Base-by-base conservation (phyloP, 805 yeast species). In the Starmera caribaea region DNA sequence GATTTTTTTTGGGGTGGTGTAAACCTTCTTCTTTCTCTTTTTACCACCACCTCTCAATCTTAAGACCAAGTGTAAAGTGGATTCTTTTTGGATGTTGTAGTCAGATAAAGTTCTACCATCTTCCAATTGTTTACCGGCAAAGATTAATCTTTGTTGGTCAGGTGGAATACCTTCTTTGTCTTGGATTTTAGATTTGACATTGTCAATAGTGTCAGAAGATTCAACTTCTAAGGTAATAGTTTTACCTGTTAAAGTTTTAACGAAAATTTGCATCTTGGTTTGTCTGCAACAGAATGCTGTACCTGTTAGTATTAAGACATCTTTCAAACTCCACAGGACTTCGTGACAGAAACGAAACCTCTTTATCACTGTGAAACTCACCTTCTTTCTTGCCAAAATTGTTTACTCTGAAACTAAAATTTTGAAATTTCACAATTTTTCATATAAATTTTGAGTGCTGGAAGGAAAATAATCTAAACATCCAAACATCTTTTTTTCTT, bases 1-100 rank as follows among this genome's bases (percentile, higher is more conserved):
- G 77, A 92, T 86, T 84, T 89, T 94, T 89, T 92, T 92, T 79
- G 98, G 98, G 68, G 97, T 90, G 76, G 97, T 90, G 90, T 90
- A 92, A 69, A 88, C 97, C 95, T 90, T 90, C 96, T 92, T 92
- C 92, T 92, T 92, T 82, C 96, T 90, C 92, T 92, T 92, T 86
- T 89, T 92, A 79, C 96, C 96, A 74, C 96, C 96, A 76, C 97
- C 97, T 77, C 97, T 86, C 68, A 90, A 84, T 79, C 97, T 88
- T 54, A 90, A 75, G 53, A 90, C 97, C 74, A 90, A 80, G 71
- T 90, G 96, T 41, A 89, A 70, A 47, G 97, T 89, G 49, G 96
- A 87, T 73, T 89, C 97, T 77, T 89, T 89, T 74, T 88, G 96
- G 68, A 89, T 89, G 83, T 89, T 89, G 90, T 89, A 89, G 73